Evolutionary conservation across 257 asterid genomes (phyloP).

Genomic region (Capsicum chinense): DNA sequence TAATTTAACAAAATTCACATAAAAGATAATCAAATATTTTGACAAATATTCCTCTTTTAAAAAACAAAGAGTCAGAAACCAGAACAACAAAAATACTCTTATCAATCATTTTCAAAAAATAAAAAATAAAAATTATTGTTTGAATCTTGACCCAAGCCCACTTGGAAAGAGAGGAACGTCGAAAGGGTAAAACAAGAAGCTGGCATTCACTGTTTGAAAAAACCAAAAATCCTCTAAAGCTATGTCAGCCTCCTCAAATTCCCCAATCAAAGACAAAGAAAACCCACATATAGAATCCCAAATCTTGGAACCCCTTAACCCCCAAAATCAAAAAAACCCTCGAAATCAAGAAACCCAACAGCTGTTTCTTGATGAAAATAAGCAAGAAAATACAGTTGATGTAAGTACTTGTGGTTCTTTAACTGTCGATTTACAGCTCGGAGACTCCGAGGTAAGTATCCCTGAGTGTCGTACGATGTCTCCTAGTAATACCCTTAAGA

Average conservation of each 20-base stretch:
- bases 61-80: too few species aligned
- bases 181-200: neutral
- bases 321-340: slow-evolving; percentile 26
- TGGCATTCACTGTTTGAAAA: neutral
- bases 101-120: too few species aligned
- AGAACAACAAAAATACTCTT: too few species aligned
- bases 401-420: neutral
- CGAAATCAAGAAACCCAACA: slow-evolving; percentile 27
- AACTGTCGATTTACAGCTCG: slow-evolving; percentile 34
- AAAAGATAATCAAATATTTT: too few species aligned
- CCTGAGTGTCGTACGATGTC: slow-evolving; percentile 40
- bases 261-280: neutral
- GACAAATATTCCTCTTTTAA: too few species aligned
- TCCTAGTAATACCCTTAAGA: slow-evolving; percentile 34
- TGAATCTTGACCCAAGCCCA: slow-evolving; percentile 2
- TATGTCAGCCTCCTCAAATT: neutral
- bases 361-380: slow-evolving; percentile 21
- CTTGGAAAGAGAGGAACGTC: neutral
- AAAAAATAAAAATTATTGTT: too few species aligned
- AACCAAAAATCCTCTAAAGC: neutral
- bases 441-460: slow-evolving; percentile 26
- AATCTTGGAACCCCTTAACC: slow-evolving; percentile 33
- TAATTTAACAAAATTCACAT: too few species aligned
- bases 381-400: slow-evolving; percentile 39
- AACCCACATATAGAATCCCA: slow-evolving; percentile 24